Evolutionary conservation across 345 rosid genomes (phyloP).

Genomic region (Salix udensis): DNA sequence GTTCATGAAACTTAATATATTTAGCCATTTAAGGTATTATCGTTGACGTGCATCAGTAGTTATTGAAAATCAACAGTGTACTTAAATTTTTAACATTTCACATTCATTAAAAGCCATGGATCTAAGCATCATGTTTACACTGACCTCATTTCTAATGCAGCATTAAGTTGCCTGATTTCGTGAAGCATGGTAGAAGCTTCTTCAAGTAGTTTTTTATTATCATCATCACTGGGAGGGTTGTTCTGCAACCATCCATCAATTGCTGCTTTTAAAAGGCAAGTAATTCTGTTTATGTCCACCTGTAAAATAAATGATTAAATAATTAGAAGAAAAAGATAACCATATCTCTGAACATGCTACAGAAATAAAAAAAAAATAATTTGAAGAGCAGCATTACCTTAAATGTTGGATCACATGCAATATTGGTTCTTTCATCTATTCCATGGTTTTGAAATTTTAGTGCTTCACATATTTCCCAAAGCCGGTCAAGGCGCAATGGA

Average conservation of each 20-base stretch:
- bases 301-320: slow-evolving; percentile 2
- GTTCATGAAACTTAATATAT: no score
- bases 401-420: background rate
- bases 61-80: no score
- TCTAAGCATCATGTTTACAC: slow-evolving; percentile 8
- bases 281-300: slow-evolving; percentile 9
- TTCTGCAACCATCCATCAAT: background rate
- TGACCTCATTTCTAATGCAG: slow-evolving; percentile 12
- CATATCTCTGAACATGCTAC: background rate
- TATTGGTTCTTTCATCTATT: background rate
- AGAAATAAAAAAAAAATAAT: background rate
- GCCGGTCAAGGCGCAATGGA: background rate
- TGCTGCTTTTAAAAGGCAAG: slow-evolving; percentile 13
- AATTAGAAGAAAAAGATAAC: background rate
- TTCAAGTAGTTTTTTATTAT: background rate
- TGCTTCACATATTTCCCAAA: slow-evolving; percentile 15
- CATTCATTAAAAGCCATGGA: background rate
- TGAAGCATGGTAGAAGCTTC: slow-evolving; percentile 5
- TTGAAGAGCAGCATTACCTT: slow-evolving; percentile 2
- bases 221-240: background rate
- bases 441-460: background rate
- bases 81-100: no score
- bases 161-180: slow-evolving; percentile 13
- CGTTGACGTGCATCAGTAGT: no score
- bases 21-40: no score